Evolutionary conservation across 441 rosid species (phyloP), one percentile per base, ranked within the genome.

Genomic region (Manihot esculenta): DNA sequence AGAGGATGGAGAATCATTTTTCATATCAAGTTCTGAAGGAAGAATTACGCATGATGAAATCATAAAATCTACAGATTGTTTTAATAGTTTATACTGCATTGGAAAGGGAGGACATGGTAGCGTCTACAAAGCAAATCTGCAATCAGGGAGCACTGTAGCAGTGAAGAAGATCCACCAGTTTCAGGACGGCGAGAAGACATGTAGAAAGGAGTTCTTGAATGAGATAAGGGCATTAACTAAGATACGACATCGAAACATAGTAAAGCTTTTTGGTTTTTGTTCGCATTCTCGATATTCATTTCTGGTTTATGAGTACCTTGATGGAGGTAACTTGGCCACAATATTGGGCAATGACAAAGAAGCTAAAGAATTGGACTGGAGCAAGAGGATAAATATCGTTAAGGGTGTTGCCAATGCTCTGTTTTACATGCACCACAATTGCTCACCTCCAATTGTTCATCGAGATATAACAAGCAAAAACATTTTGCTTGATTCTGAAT

Each of bases 401-500:
- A 62, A 71, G 72, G 82, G 80, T 0, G 68, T 79, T 13, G 79
- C 79, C 54, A 45, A 61, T 71, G 84, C 83, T 2, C 24, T 84
- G 57, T 64, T 65, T 51, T 79, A 76, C 64, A 59, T 81, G 78
- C 84, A 84, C 61, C 79, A 79, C 62, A 75, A 81, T 13, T 77
- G 80, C 70, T 11, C 6, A 0, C 73, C 75, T 1, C 83, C 82
- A 0, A 77, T 84, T 7, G 55, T 81, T 55, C 85, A 81, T 38
- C 27, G 83, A 61, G 85, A 81, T 68, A 58, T 84, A n/a, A 68
- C 83, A 1, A 77, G 75, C 77, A 79, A 72, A 14, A 81, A 76
- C 41, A 30, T 79, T 59, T 49, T 80, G 69, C 62, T 78, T 0
- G 76, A 73, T 53, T 38, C 26, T 9, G 77, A 82, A 13, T 71